Conservation (phyloP, 148 eudicot genomes). For the Gaultheria prostrata region DNA sequence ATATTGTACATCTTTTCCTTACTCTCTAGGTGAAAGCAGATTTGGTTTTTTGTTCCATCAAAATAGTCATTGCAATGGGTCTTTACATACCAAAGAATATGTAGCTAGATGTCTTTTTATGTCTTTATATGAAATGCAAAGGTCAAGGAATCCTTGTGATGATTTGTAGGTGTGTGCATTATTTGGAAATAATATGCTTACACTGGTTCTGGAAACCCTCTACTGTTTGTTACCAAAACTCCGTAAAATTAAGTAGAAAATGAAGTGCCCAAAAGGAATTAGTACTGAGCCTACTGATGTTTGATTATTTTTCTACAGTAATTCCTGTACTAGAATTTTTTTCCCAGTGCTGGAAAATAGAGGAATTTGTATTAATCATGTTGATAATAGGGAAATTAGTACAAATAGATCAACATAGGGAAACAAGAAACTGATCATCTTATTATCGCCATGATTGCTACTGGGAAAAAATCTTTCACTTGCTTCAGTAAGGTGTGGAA, state of each 20-base stretch:
- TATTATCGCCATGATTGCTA: not conserved
- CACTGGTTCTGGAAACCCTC: slow-evolving; percentile 6
- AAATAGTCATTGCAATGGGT: not conserved
- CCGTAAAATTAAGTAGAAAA: not conserved
- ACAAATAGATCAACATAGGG: not conserved
- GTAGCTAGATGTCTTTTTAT: not conserved
- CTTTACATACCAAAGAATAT: not conserved
- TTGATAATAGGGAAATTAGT: not conserved
- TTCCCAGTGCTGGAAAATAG: not conserved
- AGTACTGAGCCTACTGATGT: not conserved
- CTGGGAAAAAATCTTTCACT: no score
- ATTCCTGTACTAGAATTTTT: not conserved
- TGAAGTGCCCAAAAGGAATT: not conserved
- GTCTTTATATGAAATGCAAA: not conserved
- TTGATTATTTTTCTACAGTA: not conserved
- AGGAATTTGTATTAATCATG: not conserved
- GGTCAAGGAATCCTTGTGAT: not conserved
- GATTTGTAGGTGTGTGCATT: no score
- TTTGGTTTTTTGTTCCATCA: not conserved
- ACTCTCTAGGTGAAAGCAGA: not conserved
- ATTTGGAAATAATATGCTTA: not conserved
- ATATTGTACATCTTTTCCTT: not conserved
- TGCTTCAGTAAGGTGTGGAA: not conserved
- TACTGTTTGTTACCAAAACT: not conserved
- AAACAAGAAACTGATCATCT: not conserved